These are phyloP conservation scores for Vairimorpha apis DNA, from an alignment of 371 early-diverging fungal species.

Conservation along the genomic window DNA sequence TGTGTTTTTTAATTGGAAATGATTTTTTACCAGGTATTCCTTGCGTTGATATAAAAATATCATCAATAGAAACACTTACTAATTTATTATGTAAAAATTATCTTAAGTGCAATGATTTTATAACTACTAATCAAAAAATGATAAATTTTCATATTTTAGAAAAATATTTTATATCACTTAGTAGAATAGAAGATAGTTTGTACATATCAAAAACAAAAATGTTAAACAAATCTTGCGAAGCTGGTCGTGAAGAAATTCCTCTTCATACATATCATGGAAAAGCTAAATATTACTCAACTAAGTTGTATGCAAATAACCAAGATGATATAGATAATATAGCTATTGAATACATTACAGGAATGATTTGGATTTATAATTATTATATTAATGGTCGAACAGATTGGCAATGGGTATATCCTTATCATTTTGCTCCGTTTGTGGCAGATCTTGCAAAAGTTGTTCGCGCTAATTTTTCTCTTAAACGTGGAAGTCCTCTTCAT, in stretches of 20 bases:
- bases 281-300: slow-evolving; percentile 54
- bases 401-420: slow-evolving; percentile 96
- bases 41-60: slow-evolving; percentile 86
- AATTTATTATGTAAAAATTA: slow-evolving; percentile 36
- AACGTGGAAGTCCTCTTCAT: slow-evolving; percentile 72
- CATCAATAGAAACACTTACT: slow-evolving; percentile 74
- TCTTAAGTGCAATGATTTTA: slow-evolving; percentile 30
- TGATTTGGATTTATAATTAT: slow-evolving; percentile 92
- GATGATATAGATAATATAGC: slow-evolving; percentile 64
- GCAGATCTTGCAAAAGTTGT: slow-evolving; percentile 73
- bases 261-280: slow-evolving; percentile 45
- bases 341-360: slow-evolving; percentile 81
- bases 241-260: slow-evolving; percentile 41
- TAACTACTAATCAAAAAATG: slow-evolving; percentile 41
- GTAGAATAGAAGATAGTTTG: slow-evolving; percentile 45
- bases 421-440: slow-evolving; percentile 90
- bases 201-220: slow-evolving; percentile 49
- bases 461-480: slow-evolving; percentile 66
- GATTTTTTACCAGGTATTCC: slow-evolving; percentile 97
- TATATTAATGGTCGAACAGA: slow-evolving; percentile 86
- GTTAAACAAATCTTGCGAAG: slow-evolving; percentile 17
- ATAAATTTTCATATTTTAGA: slow-evolving; percentile 53
- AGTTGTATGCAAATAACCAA: slow-evolving; percentile 49
- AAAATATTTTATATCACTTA: slow-evolving; percentile 44
- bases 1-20: slow-evolving; percentile 97